phyloP scores from a whole-genome alignment of 2,329 filamentous ascomycete genomes.

The Sarocladium strictum region DNA sequence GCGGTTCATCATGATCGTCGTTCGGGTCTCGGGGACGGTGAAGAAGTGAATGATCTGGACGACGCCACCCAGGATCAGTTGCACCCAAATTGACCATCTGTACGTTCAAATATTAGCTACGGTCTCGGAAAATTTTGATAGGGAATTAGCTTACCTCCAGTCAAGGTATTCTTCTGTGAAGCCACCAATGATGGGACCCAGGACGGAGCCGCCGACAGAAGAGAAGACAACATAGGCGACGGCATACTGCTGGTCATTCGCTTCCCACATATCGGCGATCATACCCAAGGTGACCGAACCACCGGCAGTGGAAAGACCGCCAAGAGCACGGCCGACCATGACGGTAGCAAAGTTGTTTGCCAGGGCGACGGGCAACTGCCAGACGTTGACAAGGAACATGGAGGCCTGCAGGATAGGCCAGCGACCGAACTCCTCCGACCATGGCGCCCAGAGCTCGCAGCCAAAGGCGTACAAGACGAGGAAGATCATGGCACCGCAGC shows the following conservation, averaged over 20 bases:
- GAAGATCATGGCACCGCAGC: slow-evolving; percentile 72
- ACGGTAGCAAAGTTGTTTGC: slow-evolving; percentile 68
- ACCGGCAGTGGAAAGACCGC: slow-evolving; percentile 65
- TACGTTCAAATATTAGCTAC: slow-evolving; percentile 13
- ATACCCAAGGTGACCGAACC: slow-evolving; percentile 69
- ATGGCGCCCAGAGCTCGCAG: slow-evolving; percentile 83
- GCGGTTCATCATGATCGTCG: slow-evolving; percentile 69
- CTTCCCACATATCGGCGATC: slow-evolving; percentile 69
- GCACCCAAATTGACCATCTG: slow-evolving; percentile 71
- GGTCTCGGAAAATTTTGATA: neutral
- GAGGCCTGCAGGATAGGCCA: slow-evolving; percentile 69
- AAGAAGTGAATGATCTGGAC: slow-evolving; percentile 63
- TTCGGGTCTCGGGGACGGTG: slow-evolving; percentile 71
- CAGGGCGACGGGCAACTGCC: slow-evolving; percentile 65
- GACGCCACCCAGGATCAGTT: slow-evolving; percentile 68
- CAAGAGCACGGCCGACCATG: slow-evolving; percentile 63
- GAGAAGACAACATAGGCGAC: slow-evolving; percentile 74
- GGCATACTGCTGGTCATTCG: slow-evolving; percentile 67
- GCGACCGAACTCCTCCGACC: slow-evolving; percentile 77
- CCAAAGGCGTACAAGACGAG: slow-evolving; percentile 77
- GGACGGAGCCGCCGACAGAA: slow-evolving; percentile 69
- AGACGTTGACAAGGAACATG: slow-evolving; percentile 71
- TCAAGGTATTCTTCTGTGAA: slow-evolving; percentile 61
- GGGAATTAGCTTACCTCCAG: slow-evolving; percentile 50
- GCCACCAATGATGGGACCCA: slow-evolving; percentile 73